phyloP scores from a whole-genome alignment of 73 alveolate genomes.

The Tetrahymena thermophila region DNA sequence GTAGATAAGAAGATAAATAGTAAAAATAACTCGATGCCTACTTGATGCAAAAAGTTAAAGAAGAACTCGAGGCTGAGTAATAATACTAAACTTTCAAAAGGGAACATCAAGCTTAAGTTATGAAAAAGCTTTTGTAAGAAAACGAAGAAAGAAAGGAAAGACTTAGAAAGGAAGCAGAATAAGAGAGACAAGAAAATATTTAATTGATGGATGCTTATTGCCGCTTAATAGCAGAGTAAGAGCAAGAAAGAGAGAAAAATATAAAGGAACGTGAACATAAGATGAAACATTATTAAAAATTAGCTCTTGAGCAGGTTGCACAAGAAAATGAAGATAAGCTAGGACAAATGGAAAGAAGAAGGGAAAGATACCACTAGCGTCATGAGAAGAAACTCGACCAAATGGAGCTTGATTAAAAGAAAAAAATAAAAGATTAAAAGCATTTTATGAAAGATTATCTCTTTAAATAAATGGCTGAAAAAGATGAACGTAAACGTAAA shows the following conservation, averaged over 20 bases:
- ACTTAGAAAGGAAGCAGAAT: background rate
- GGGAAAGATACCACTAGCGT: conserved; percentile 32
- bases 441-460: conserved; percentile 14
- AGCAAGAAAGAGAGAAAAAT: conserved; percentile 20
- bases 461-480: conserved; percentile 33
- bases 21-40: conserved; percentile 27
- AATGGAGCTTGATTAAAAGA: conserved; percentile 20
- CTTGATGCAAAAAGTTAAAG: conserved; percentile 27
- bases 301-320: conserved; percentile 17
- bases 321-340: conserved; percentile 27
- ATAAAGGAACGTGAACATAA: conserved; percentile 34
- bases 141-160: conserved; percentile 22
- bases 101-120: conserved; percentile 29
- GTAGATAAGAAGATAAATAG: conserved; percentile 32
- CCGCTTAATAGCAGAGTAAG: conserved; percentile 18
- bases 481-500: background rate
- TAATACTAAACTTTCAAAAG: conserved; percentile 7
- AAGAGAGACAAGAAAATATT: conserved; percentile 23
- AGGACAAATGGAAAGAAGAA: conserved; percentile 25
- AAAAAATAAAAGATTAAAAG: conserved; percentile 12
- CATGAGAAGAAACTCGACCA: conserved; percentile 28
- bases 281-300: conserved; percentile 9
- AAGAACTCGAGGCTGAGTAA: conserved; percentile 34
- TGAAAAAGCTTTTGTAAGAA: conserved; percentile 38
- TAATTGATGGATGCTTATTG: conserved; percentile 45